A percentile compares a stretch with the other conserved stretches of the same genome.
Evolutionary conservation across 495 filamentous ascomycete genomes (phyloP).

Genomic region (Aspergillus funiculosus): DNA sequence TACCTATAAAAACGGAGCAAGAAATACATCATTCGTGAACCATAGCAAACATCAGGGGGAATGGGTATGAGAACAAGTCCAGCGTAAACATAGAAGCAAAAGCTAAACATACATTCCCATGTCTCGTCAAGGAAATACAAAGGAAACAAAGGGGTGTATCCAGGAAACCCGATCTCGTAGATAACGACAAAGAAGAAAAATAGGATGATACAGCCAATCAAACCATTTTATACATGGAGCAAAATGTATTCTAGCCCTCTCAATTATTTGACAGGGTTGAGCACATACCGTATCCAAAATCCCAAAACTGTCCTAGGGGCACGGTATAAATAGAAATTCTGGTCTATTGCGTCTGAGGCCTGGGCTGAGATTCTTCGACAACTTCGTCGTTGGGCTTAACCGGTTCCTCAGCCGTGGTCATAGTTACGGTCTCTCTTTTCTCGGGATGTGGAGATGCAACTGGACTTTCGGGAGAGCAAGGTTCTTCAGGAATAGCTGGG

Average conservation of each 20-base stretch:
- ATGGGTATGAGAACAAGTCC: conserved; percentile 19
- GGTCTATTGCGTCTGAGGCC: neutral
- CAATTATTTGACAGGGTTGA: no score
- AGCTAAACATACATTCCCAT: conserved; percentile 12
- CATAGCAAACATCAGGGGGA: conserved; percentile 20
- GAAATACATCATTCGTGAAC: conserved; percentile 25
- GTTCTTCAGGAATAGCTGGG: conserved; percentile 40
- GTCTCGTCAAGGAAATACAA: conserved; percentile 11
- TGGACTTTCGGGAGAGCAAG: conserved; percentile 29
- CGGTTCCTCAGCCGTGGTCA: neutral
- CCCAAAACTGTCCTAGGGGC: neutral
- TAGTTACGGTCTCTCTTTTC: neutral
- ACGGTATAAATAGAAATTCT: neutral
- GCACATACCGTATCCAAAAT: neutral
- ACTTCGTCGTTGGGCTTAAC: neutral
- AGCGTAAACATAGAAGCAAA: conserved; percentile 7
- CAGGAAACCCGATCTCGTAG: conserved; percentile 6
- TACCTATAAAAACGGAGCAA: conserved; percentile 4
- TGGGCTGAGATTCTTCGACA: neutral
- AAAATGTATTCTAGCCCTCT: no score
- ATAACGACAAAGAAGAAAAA: conserved; percentile 6
- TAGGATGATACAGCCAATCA: neutral
- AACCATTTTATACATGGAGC: conserved; percentile 8
- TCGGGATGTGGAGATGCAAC: neutral
- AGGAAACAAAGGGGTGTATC: conserved; percentile 1